Evolutionary conservation across 2,329 filamentous ascomycete genomes (phyloP), one percentile per base, ranked within the genome.

Genomic region (Pseudopyrenochaeta lycopersici): DNA sequence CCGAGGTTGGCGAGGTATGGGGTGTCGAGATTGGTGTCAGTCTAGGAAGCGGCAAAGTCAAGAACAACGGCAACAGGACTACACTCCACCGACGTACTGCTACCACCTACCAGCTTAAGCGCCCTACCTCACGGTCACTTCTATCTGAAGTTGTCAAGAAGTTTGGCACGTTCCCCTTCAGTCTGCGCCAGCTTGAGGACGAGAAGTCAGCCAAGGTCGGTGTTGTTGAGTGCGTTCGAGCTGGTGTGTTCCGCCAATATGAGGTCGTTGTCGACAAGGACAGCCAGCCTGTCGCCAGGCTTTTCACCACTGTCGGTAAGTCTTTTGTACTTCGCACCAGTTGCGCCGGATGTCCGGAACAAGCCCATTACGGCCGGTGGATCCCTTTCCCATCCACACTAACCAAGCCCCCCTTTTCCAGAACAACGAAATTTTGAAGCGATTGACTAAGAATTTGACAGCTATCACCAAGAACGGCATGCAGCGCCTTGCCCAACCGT

Each of bases 401-500:
- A 27, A 9, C 23, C 23, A 9, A 27, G 4, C 9, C 23, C 23
- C 9, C 4, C 4, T 27, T 27, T 27, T 9, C 9, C 23, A 27
- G 23, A 4, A 5, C 9, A 9, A 4, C 9, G 23, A 27, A 5
- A 2, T 23, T 14, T 23, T 11, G n/a, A 14, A 23, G 36, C n/a
- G 11, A 23, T 18, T 46, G 33, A 43, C 64, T 68, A 49, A 72
- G 47, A 12, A 31, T 32, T 29, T 15, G 2, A 40, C 63, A 97
- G 95, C 92, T 56, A 92, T 99, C 77, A 97, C 92, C 71, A 99
- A 99, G 87, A 97, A 98, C 77, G 95, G 95, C 65, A 83, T 99
- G 71, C 92, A 90, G 73, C 91, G 91, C 80, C 82, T 99, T 53
- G 88, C 91, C 68, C 88, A 85, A 21, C 89, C 95, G 30, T 87